Conservation (phyloP, 2,329 filamentous ascomycete species). For the Botrytis cinerea region DNA sequence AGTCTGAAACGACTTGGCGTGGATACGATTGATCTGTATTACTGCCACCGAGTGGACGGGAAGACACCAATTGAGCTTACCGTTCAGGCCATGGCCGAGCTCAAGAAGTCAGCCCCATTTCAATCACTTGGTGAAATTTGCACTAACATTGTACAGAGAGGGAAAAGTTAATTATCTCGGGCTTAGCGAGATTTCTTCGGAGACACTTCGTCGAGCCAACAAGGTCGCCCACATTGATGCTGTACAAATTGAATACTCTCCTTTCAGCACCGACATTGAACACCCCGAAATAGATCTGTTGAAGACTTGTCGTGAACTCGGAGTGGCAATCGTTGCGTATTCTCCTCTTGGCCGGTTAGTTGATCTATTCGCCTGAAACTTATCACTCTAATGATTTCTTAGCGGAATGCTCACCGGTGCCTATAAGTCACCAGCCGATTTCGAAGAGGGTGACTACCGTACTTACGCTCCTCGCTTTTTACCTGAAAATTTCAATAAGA, state of each 20-base stretch:
- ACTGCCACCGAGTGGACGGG: conserved; percentile 45
- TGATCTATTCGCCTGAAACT: conserved; percentile 44
- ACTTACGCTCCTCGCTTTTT: conserved; percentile 48
- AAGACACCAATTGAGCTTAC: conserved; percentile 49
- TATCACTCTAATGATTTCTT: neutral
- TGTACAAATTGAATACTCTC: conserved; percentile 57
- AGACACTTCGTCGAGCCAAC: conserved; percentile 53
- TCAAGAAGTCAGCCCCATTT: conserved; percentile 40
- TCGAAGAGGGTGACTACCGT: conserved; percentile 53
- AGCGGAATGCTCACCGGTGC: conserved; percentile 56
- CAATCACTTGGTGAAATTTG: neutral
- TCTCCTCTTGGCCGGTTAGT: conserved; percentile 48
- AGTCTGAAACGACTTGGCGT: conserved; percentile 45
- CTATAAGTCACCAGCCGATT: conserved; percentile 49
- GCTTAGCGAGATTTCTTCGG: conserved; percentile 53
- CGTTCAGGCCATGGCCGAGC: conserved; percentile 45
- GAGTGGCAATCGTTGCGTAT: conserved; percentile 58
- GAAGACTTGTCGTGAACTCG: conserved; percentile 58
- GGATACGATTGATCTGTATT: conserved; percentile 44
- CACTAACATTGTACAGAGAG: conserved; percentile 41
- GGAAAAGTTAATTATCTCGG: conserved; percentile 61
- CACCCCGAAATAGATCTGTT: conserved; percentile 50
- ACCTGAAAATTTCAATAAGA: conserved; percentile 53
- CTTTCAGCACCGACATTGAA: conserved; percentile 61
- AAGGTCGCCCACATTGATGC: conserved; percentile 53